phyloP scores from a whole-genome alignment of 2,329 filamentous ascomycete genomes.

The Penicillium sclerotigenum region DNA sequence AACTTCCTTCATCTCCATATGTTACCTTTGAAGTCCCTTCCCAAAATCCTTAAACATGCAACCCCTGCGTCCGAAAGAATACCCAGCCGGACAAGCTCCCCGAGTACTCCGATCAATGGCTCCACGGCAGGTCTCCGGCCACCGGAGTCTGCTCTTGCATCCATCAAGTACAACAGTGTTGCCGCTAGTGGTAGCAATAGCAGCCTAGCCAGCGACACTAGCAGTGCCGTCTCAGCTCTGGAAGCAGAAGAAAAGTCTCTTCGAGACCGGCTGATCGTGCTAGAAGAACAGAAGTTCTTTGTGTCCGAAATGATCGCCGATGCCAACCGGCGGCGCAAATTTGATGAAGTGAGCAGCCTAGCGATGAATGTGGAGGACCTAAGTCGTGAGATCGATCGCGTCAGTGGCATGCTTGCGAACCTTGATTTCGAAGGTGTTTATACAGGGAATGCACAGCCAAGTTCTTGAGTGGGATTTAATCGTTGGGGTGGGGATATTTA shows the following conservation, averaged over 20 bases:
- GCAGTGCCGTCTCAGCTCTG: slow-evolving; percentile 61
- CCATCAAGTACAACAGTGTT: slow-evolving; percentile 57
- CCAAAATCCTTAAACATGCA: slow-evolving; percentile 63
- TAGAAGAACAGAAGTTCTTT: slow-evolving; percentile 89
- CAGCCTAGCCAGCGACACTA: slow-evolving; percentile 54
- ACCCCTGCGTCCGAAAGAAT: slow-evolving; percentile 48
- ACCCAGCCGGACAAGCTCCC: slow-evolving; percentile 19
- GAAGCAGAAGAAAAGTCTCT: slow-evolving; percentile 82
- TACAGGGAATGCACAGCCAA: slow-evolving; percentile 24
- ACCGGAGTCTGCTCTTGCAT: slow-evolving; percentile 50
- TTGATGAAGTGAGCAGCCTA: slow-evolving; percentile 81
- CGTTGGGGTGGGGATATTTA: neutral
- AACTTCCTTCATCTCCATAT: slow-evolving; percentile 85
- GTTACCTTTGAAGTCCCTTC: slow-evolving; percentile 76
- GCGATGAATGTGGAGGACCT: slow-evolving; percentile 79
- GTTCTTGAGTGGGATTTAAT: slow-evolving; percentile 5
- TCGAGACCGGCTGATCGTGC: slow-evolving; percentile 73
- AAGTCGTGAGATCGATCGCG: slow-evolving; percentile 68
- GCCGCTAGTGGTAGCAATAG: slow-evolving; percentile 49
- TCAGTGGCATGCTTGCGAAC: slow-evolving; percentile 62
- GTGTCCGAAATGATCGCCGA: slow-evolving; percentile 80
- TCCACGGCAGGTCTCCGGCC: slow-evolving; percentile 27
- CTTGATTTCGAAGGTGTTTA: slow-evolving; percentile 62
- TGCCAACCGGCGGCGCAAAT: slow-evolving; percentile 71
- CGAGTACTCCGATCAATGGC: slow-evolving; percentile 24